Evolutionary conservation across 2,329 filamentous ascomycete species (phyloP), one percentile per base, ranked within the genome.

Genomic region (Mycocentrospora acerina): DNA sequence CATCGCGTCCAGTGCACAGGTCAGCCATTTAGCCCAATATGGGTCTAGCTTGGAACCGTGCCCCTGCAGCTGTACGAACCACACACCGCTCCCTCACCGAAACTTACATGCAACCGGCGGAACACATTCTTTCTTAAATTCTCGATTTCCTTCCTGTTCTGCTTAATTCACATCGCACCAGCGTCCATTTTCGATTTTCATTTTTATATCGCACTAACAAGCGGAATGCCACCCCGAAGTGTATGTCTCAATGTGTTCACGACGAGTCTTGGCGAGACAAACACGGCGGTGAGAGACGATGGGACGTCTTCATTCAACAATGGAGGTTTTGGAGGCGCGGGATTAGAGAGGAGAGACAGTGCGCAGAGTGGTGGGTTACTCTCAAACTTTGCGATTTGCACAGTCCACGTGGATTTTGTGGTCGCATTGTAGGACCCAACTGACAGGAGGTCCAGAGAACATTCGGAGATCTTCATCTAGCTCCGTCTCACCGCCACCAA

Each of bases 191-290:
- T 18, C 24, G 24, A 11, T 31, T 42, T 29, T 11, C 14, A 17
- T 11, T 9, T 30, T 38, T 5, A 15, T 24, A 34, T 26, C n/a
- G 9, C 9, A 22, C 9, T 9, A 22, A 22, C 9, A n/a, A 22
- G 19, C 19, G 53, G 52, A 41, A 64, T 66, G 62, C 62, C 62
- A 32, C 59, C 62, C 35, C 56, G 62, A 57, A 63, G 59, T 40
- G 59, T 66, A 17, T 60, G 59, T 36, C 46, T 64, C 48, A 66
- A 66, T 59, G 62, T 66, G 16, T 66, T 64, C 55, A 64, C 59
- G 30, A 57, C 48, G 12, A 60, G 56, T 46, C 48, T 58, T 51
- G 49, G 59, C 54, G 53, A 57, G 32, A 43, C 53, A 29, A 55
- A 52, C 37, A 48, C 50, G 44, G 47, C 53, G 51, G 55, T 61